Percentiles rank a stretch among this genome's conserved stretches.
Conservation (phyloP, 768 basidiomycete genomes). For the Leucosporidium yakuticum region DNA sequence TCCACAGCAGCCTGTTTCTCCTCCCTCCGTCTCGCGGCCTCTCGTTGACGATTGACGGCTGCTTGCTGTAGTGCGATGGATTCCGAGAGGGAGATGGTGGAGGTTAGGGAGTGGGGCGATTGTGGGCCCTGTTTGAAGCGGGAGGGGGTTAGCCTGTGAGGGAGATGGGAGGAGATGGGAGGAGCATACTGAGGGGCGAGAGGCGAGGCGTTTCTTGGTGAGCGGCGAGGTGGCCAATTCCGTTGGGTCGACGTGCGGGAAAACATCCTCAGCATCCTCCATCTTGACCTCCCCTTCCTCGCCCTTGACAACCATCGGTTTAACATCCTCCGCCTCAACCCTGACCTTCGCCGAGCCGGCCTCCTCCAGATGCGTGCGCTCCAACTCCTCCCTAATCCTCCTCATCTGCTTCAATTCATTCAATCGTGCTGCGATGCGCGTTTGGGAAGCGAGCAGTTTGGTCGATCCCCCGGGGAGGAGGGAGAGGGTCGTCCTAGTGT, state of each 20-base stretch:
- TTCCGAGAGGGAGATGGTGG: conserved; percentile 21
- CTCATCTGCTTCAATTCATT: conserved; percentile 8
- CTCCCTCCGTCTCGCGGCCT: background rate
- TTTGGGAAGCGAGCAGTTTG: conserved; percentile 4
- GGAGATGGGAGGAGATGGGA: too few species aligned
- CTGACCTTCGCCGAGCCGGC: background rate
- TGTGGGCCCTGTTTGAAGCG: background rate
- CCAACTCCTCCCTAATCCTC: conserved; percentile 14
- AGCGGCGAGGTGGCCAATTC: conserved; percentile 8
- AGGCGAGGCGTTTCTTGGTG: conserved; percentile 23
- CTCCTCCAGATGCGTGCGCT: conserved; percentile 8
- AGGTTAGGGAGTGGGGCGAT: background rate
- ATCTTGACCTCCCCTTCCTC: background rate
- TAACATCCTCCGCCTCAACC: background rate
- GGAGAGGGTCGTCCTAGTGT: conserved; percentile 5
- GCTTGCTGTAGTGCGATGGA: conserved; percentile 22
- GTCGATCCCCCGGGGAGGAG: conserved; percentile 25
- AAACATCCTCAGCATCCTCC: background rate
- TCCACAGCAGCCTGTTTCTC: conserved; percentile 6
- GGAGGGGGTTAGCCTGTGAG: background rate
- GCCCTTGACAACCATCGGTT: too few species aligned
- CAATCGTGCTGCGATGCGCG: conserved; percentile 13
- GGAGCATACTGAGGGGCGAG: conserved; percentile 11
- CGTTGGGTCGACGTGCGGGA: background rate
- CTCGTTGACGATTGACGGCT: conserved; percentile 16